Conservation (phyloP, 768 basidiomycete species). For the Tulasnella sp. region DNA sequence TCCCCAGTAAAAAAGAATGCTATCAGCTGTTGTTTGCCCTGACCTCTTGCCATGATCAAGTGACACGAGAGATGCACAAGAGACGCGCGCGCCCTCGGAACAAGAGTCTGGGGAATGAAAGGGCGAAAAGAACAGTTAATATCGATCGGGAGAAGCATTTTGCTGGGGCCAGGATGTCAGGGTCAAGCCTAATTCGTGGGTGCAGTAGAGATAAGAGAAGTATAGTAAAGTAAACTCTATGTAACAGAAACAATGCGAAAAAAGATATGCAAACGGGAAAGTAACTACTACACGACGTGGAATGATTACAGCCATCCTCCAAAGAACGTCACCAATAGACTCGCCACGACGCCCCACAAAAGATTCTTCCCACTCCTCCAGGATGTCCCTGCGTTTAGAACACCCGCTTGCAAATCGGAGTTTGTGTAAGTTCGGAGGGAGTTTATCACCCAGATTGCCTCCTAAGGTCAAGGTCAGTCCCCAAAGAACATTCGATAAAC, state of each 20-base stretch:
- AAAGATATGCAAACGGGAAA: not conserved
- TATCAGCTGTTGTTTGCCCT: not conserved
- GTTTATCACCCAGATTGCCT: constrained; percentile 17
- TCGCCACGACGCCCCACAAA: not conserved
- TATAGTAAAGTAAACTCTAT: constrained; percentile 3
- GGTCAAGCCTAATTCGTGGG: not conserved
- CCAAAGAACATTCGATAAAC: not conserved
- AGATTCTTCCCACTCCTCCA: constrained; percentile 5
- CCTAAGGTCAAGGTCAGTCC: not conserved
- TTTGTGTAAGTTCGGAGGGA: constrained; percentile 14
- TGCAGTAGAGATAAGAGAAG: constrained; percentile 1
- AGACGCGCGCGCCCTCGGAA: not conserved
- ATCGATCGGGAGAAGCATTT: not conserved
- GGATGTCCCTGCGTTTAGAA: not conserved
- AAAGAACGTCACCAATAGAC: not conserved
- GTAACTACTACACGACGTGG: not conserved
- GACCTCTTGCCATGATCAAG: not conserved
- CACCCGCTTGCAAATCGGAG: constrained; percentile 4
- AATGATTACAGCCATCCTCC: not conserved
- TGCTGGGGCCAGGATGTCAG: not conserved
- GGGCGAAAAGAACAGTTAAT: not conserved
- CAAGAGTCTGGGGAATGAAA: constrained; percentile 7
- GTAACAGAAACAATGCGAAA: constrained; percentile 1
- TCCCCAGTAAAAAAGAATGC: not conserved
- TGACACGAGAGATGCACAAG: not conserved